phyloP scores from a whole-genome alignment of 495 filamentous ascomycete species.

The Penicillium robsamsonii region DNA sequence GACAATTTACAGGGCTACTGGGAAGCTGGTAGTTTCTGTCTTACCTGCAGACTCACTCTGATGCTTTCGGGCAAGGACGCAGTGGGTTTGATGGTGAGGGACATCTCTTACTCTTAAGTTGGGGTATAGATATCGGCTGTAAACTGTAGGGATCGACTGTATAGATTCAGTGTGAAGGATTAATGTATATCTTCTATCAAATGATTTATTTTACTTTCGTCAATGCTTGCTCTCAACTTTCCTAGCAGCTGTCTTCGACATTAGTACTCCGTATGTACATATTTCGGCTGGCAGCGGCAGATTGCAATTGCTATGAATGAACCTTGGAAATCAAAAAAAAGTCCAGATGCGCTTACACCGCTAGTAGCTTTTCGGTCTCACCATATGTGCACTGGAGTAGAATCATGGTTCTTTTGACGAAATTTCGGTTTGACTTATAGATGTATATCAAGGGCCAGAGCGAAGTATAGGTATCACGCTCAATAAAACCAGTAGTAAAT shows the following conservation, averaged over 20 bases:
- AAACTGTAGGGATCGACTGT: background rate
- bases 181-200: background rate
- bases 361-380: background rate
- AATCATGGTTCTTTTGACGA: background rate
- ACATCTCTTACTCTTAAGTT: conserved; percentile 29
- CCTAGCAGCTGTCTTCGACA: background rate
- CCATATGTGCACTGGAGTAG: background rate
- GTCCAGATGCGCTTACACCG: background rate
- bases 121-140: conserved; percentile 1
- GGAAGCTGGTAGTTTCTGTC: conserved; percentile 33
- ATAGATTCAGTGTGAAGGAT: background rate
- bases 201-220: background rate
- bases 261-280: background rate
- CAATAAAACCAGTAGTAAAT: background rate
- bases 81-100: conserved; percentile 53
- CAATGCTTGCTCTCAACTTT: background rate
- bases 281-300: background rate
- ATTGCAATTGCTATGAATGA: background rate
- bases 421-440: background rate
- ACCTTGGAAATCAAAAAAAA: background rate
- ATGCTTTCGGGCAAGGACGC: conserved; percentile 37
- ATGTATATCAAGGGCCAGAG: background rate
- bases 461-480: background rate
- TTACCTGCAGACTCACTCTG: conserved; percentile 54
- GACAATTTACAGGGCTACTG: conserved; percentile 33